Percentiles rank a stretch among this genome's conserved stretches.
Conservation (phyloP, 345 rosid species). For the Euclidium syriacum region DNA sequence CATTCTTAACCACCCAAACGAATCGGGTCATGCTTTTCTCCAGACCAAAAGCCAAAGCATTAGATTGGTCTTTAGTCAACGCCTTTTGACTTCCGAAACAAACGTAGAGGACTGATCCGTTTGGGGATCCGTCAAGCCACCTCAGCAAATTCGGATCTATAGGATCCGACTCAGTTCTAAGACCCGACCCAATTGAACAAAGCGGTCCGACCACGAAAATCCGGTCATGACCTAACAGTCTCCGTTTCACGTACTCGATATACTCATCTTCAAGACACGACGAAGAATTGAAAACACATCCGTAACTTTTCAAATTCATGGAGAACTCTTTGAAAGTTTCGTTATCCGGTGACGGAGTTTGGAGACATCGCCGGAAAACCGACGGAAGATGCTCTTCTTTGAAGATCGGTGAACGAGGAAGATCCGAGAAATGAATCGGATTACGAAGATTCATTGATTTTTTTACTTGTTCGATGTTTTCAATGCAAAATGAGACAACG, state of each 20-base stretch:
- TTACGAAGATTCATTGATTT: conserved; percentile 19
- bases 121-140: conserved; percentile 51
- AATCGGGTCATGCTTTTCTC: conserved; percentile 53
- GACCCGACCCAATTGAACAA: conserved; percentile 31
- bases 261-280: conserved; percentile 39
- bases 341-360: conserved; percentile 23
- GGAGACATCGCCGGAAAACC: conserved; percentile 15
- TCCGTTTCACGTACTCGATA: conserved; percentile 31
- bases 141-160: conserved; percentile 11
- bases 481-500: conserved; percentile 27
- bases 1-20: conserved; percentile 56
- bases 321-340: conserved; percentile 29
- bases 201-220: conserved; percentile 56
- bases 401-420: conserved; percentile 51
- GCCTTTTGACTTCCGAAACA: conserved; percentile 66
- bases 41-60: conserved; percentile 43
- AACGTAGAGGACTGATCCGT: conserved; percentile 52
- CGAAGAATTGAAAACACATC: conserved; percentile 42
- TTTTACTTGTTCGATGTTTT: conserved; percentile 15
- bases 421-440: conserved; percentile 29
- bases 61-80: conserved; percentile 36
- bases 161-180: not conserved
- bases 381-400: conserved; percentile 47
- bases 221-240: conserved; percentile 37
- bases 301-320: conserved; percentile 37